Evolutionary conservation across 441 rosid species (phyloP).

Genomic region (Pelargonium australe): DNA sequence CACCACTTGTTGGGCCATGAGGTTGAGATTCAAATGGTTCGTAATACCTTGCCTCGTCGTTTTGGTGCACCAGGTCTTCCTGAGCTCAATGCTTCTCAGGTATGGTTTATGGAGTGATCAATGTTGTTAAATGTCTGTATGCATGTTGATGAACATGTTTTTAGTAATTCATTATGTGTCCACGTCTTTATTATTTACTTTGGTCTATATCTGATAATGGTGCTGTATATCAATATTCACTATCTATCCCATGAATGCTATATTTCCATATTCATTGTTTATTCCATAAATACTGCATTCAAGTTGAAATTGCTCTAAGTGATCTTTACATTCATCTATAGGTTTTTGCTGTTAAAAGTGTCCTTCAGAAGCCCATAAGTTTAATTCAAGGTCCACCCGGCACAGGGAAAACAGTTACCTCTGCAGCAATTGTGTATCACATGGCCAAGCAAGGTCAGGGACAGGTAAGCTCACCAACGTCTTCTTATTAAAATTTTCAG

Average conservation of each 20-base stretch:
- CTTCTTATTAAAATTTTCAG: constrained; percentile 4
- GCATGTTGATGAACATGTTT: background rate
- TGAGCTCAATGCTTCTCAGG: constrained; percentile 97
- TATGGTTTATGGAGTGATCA: constrained; percentile 21
- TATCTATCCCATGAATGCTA: no score
- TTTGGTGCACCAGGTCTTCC: constrained; percentile 99
- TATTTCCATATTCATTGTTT: background rate
- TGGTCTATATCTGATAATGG: no score
- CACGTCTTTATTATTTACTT: background rate
- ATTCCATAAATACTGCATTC: background rate
- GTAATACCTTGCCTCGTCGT: constrained; percentile 82
- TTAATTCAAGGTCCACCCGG: constrained; percentile 99
- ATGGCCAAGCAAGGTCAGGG: constrained; percentile 99
- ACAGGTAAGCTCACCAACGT: constrained; percentile 44
- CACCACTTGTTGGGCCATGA: constrained; percentile 98
- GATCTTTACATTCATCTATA: constrained; percentile 20
- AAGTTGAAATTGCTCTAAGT: background rate
- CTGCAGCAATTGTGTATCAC: constrained; percentile 98
- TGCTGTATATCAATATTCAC: no score
- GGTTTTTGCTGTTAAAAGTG: constrained; percentile 98
- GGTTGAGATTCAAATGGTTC: constrained; percentile 94
- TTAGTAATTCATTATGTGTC: background rate
- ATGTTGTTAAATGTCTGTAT: background rate
- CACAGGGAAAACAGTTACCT: constrained; percentile 98
- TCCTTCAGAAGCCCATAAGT: constrained; percentile 95